Conservation (phyloP, 2,329 filamentous ascomycete species). For the Cercospora sp. region DNA sequence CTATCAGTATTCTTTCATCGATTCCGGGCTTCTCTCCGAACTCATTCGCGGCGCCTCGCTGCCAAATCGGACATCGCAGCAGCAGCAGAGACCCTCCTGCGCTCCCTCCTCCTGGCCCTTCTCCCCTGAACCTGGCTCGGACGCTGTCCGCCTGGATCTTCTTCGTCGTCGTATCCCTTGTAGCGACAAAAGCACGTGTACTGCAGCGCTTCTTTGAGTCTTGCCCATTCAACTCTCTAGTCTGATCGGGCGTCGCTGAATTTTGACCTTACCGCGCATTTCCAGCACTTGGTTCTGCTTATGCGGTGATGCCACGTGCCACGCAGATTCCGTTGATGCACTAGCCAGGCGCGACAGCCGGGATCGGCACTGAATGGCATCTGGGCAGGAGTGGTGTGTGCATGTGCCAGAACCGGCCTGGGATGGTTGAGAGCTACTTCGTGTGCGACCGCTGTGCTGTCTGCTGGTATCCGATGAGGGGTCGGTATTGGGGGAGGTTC, state of each 20-base stretch:
- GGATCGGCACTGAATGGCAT: conserved; percentile 7
- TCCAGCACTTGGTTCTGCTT: conserved; percentile 33
- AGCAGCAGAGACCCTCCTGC: neutral
- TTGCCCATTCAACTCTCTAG: conserved; percentile 20
- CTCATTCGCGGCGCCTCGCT: neutral
- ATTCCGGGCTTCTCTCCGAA: neutral
- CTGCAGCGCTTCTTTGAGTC: conserved; percentile 21
- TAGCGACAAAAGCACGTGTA: conserved; percentile 36
- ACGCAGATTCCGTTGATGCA: conserved; percentile 27
- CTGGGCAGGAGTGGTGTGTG: neutral
- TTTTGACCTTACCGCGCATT: conserved; percentile 27
- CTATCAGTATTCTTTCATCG: neutral
- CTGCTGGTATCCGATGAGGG: neutral
- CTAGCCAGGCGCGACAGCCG: conserved; percentile 25
- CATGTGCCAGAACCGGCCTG: neutral
- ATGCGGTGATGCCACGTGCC: conserved; percentile 35
- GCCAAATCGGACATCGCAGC: neutral
- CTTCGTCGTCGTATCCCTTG: conserved; percentile 29
- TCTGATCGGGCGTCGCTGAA: neutral
- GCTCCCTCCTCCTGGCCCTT: neutral
- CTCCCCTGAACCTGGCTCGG: conserved; percentile 10
- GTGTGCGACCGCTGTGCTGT: neutral
- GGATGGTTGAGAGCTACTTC: neutral
- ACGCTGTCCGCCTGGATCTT: conserved; percentile 24
- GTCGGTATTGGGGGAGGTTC: neutral